Evolutionary conservation across 2,329 filamentous ascomycete species (phyloP).

Genomic region (Colletotrichum limetticola): DNA sequence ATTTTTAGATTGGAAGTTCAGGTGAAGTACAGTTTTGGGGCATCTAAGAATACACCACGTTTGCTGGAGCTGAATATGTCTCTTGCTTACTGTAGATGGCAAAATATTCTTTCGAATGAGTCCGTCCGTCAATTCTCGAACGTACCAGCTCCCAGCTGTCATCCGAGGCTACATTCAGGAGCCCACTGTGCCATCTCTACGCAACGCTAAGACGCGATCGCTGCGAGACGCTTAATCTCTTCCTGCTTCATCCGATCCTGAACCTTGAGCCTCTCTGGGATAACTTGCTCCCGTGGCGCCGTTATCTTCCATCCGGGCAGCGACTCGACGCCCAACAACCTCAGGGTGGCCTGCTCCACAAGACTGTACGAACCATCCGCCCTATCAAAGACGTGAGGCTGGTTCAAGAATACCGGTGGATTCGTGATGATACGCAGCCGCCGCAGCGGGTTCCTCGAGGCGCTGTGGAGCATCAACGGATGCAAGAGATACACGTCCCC

Average conservation of each 20-base stretch:
- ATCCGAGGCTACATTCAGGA: not conserved
- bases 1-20: too few relatives aligned
- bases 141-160: not conserved
- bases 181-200: not conserved
- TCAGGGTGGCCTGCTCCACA: slow-evolving; percentile 66
- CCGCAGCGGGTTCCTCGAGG: slow-evolving; percentile 48
- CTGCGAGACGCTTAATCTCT: slow-evolving; percentile 53
- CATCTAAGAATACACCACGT: not conserved
- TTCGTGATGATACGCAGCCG: slow-evolving; percentile 42
- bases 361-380: slow-evolving; percentile 59
- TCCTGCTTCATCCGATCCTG: slow-evolving; percentile 42
- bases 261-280: slow-evolving; percentile 49
- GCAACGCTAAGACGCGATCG: slow-evolving; percentile 5
- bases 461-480: slow-evolving; percentile 69
- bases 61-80: not conserved
- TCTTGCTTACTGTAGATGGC: too few relatives aligned
- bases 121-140: not conserved
- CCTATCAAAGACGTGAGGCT: slow-evolving; percentile 64
- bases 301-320: slow-evolving; percentile 64
- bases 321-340: slow-evolving; percentile 56
- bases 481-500: slow-evolving; percentile 70
- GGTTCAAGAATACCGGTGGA: slow-evolving; percentile 55
- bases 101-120: not conserved
- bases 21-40: not conserved
- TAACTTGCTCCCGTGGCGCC: slow-evolving; percentile 57